Base-by-base conservation (phyloP, 148 eudicot genomes). In the Cornus suecica region DNA sequence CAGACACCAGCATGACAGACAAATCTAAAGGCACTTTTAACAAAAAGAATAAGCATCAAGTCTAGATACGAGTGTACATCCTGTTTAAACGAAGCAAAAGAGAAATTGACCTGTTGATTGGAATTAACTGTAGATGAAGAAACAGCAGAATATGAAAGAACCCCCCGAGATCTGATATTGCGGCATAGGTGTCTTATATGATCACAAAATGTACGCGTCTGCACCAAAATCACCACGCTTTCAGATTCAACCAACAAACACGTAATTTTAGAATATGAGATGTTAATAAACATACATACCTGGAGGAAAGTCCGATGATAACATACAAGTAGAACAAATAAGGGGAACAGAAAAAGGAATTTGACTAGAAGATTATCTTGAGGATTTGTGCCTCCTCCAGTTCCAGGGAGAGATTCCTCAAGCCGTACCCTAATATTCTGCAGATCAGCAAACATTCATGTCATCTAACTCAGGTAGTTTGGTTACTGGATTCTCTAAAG, bases 361-460 rank as follows among this genome's bases (percentile, higher is more conserved):
- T 80, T 87, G 79, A 92, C 87, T 64, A 85, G 80, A 76, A 90
- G 77, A 70, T 80, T 87, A 82, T 88, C 93, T 31, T 77, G 79
- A 41, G 99, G 89, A 80, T 84, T 87, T 77, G 80, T 85, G 7
- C 99, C 99, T 71, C 94, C 93, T 78, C 90, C 87, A 67, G 99
- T 92, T 66, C 99, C 97, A 65, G 99, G 97, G 64, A 92, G 97
- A 73, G 97, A 82, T 79, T 87, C 97, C 68, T 80, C 81, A 74
- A 94, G 88, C 66, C 81, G 83, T 77, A 72, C 83, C 84, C 99
- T 90, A 65, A 86, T 91, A 62, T 91, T 87, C 97, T 95, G 92
- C 80, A 82, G 69, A 79, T 71, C 27, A 72, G 48, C 69, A 83
- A 75, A 69, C 45, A 48, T 48, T 20, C 48, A 52, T 79, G 42